Evolutionary conservation across 208 protist genomes (phyloP).

Genomic region (Trypanosoma avium): DNA sequence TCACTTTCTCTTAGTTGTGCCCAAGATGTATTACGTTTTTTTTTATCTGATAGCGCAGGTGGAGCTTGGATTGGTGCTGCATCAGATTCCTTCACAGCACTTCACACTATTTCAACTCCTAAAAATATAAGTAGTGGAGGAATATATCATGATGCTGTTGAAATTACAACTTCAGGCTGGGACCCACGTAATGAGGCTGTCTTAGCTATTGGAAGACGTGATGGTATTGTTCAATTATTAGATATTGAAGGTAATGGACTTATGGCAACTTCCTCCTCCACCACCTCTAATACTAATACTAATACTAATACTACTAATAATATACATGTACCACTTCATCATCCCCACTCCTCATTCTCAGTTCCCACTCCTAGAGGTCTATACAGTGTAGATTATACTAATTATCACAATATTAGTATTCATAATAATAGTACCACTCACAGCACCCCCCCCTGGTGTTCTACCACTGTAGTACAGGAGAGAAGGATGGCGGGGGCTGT

Average conservation of each 20-base stretch:
- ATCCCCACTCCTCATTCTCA: too few relatives aligned
- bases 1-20: conserved; percentile 65
- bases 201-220: conserved; percentile 59
- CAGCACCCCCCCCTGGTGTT: too few relatives aligned
- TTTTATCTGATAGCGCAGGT: conserved; percentile 31
- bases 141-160: too few relatives aligned
- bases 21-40: conserved; percentile 27
- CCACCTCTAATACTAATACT: conserved; percentile 21
- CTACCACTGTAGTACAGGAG: conserved; percentile 33
- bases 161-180: conserved; percentile 42
- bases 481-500: conserved; percentile 44
- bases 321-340: too few relatives aligned
- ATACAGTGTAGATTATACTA: too few relatives aligned
- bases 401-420: too few relatives aligned
- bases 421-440: too few relatives aligned
- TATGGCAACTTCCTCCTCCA: conserved; percentile 20
- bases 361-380: too few relatives aligned
- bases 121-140: too few relatives aligned
- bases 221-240: conserved; percentile 62
- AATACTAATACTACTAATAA: too few relatives aligned
- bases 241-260: conserved; percentile 49
- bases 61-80: conserved; percentile 32
- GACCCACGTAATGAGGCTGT: conserved; percentile 52
- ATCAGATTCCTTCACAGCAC: not conserved
- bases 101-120: not conserved